Percentiles rank a stretch among this genome's conserved stretches.
Evolutionary conservation across 164 flowering plant species (phyloP).

Genomic region (Saururus chinensis): DNA sequence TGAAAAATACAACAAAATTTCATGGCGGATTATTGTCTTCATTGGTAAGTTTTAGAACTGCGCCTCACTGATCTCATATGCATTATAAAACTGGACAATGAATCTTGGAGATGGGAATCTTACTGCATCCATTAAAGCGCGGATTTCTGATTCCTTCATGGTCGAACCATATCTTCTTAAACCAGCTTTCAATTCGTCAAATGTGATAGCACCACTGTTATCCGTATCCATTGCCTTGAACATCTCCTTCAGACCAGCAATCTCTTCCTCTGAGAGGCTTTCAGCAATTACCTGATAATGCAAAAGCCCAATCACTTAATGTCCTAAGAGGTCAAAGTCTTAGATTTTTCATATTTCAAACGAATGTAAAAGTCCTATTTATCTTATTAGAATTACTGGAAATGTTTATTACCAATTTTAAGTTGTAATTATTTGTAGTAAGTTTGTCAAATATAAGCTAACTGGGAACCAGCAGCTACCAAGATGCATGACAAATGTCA

Average conservation of each 20-base stretch:
- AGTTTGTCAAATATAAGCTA: too few relatives aligned
- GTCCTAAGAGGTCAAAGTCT: too few relatives aligned
- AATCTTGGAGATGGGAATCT: slow-evolving; percentile 5
- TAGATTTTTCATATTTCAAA: too few relatives aligned
- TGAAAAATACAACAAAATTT: neutral
- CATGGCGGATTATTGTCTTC: neutral
- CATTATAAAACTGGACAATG: neutral
- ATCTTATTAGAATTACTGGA: too few relatives aligned
- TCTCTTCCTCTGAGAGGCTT: slow-evolving; percentile 96
- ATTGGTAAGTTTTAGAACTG: neutral
- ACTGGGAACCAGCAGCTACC: neutral
- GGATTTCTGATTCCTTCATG: slow-evolving; percentile 85
- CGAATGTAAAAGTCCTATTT: too few relatives aligned
- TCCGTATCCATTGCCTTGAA: slow-evolving; percentile 93
- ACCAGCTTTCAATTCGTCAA: slow-evolving; percentile 94
- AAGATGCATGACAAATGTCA: slow-evolving; percentile 2
- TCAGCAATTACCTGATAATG: slow-evolving; percentile 82
- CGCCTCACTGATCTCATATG: too few relatives aligned
- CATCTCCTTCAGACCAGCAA: slow-evolving; percentile 96
- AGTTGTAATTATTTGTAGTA: too few relatives aligned
- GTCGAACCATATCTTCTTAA: slow-evolving; percentile 91
- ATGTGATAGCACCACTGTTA: slow-evolving; percentile 95
- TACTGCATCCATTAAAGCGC: slow-evolving; percentile 97
- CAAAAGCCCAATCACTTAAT: neutral
- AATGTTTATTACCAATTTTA: too few relatives aligned